Conservation (phyloP, 805 yeast genomes). For the Sporopachydermia quercuum region DNA sequence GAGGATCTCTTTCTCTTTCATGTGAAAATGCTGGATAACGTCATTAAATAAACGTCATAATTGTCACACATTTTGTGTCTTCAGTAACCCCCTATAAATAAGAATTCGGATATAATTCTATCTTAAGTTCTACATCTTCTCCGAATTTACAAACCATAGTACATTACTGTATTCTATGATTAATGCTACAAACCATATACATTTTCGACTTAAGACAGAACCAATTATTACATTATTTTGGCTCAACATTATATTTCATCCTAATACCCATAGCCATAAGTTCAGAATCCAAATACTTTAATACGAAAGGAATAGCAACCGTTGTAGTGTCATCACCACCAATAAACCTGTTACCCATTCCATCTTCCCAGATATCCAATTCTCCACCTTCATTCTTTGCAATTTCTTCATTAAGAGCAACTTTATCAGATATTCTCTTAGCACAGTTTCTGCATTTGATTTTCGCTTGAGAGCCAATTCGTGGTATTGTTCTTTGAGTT, state of each 20-base stretch:
- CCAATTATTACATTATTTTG: no score
- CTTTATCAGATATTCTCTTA: conserved; percentile 23
- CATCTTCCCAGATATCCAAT: conserved; percentile 88
- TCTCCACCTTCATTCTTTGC: conserved; percentile 25
- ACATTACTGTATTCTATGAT: no score
- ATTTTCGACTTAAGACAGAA: no score
- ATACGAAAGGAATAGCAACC: conserved; percentile 91
- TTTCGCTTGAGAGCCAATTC: conserved; percentile 68
- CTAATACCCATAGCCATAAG: conserved; percentile 96
- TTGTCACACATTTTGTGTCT: no score
- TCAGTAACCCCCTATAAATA: no score
- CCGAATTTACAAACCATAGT: no score
- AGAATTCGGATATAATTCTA: no score
- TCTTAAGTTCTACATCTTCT: no score
- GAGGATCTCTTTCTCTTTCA: no score
- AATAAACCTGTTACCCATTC: conserved; percentile 76
- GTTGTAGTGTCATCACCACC: conserved; percentile 94
- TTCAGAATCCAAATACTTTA: conserved; percentile 90
- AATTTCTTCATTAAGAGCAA: conserved; percentile 37
- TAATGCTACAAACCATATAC: no score
- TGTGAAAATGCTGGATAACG: no score
- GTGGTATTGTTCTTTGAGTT: conserved; percentile 81
- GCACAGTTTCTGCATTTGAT: conserved; percentile 90
- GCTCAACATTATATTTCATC: conserved; percentile 77
- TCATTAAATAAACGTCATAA: no score